Percentiles rank a stretch among this genome's conserved stretches.
These are phyloP conservation scores for Monosporozyma solicola DNA, from an alignment of 805 yeast genomes.

Conservation along the genomic window DNA sequence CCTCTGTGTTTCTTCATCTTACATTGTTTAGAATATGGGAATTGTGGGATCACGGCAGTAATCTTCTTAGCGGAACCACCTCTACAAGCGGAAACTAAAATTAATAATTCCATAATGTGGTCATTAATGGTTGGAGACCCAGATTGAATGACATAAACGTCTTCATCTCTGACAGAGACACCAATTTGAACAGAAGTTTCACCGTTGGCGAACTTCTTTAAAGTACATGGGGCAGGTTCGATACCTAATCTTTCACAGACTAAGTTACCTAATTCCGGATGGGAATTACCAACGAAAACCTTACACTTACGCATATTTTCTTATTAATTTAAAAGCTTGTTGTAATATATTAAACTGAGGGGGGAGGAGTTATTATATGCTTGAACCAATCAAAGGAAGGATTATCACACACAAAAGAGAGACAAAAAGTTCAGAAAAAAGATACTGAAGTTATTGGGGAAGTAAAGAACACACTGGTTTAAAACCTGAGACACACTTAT, in stretches of 20 bases:
- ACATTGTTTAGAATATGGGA: constrained; percentile 93
- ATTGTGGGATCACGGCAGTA: constrained; percentile 93
- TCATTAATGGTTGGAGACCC: constrained; percentile 86
- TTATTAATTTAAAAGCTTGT: neutral
- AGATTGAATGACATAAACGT: constrained; percentile 86
- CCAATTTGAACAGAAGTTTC: constrained; percentile 96
- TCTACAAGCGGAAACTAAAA: constrained; percentile 88
- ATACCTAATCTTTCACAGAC: constrained; percentile 90
- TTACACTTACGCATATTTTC: constrained; percentile 85
- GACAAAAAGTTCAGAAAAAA: neutral
- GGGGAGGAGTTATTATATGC: neutral
- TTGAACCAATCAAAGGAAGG: neutral
- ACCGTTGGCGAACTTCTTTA: constrained; percentile 91
- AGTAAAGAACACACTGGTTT: neutral
- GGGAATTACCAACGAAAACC: constrained; percentile 93
- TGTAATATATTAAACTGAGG: neutral
- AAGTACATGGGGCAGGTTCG: constrained; percentile 85
- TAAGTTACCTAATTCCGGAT: constrained; percentile 84
- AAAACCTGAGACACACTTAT: neutral
- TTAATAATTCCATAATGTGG: constrained; percentile 91
- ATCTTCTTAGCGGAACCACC: constrained; percentile 98
- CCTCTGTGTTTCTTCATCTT: constrained; percentile 99
- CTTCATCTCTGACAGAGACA: constrained; percentile 92
- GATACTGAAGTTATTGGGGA: neutral
- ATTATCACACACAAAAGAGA: neutral